phyloP scores from a whole-genome alignment of 2,329 filamentous ascomycete genomes.

The Ascochyta viciae-villosae region DNA sequence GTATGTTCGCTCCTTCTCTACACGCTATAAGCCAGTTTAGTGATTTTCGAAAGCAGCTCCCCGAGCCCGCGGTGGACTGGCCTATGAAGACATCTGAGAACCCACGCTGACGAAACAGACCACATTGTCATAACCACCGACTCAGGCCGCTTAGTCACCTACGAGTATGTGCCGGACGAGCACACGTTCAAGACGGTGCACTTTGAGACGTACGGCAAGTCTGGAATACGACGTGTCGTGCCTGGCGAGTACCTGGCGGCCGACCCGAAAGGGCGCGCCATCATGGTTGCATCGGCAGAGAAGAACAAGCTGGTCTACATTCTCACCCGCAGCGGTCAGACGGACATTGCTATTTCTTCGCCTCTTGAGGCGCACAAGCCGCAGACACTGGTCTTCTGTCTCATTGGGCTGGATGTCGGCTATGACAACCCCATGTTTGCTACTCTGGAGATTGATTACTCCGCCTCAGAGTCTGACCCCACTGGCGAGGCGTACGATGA shows the following conservation, averaged over 20 bases:
- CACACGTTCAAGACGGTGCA: conserved; percentile 90
- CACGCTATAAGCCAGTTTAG: conserved; percentile 52
- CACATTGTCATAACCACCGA: conserved; percentile 95
- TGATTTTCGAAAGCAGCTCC: conserved; percentile 54
- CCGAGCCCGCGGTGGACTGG: conserved; percentile 35
- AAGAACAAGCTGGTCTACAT: conserved; percentile 99
- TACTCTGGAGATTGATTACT: conserved; percentile 91
- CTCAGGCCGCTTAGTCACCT: conserved; percentile 90
- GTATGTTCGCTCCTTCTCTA: conserved; percentile 63
- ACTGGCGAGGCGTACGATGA: conserved; percentile 82
- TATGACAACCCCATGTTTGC: conserved; percentile 98
- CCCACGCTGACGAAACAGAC: conserved; percentile 65
- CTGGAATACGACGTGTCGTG: conserved; percentile 88
- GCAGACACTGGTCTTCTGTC: conserved; percentile 85
- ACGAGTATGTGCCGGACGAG: conserved; percentile 87
- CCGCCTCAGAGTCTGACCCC: conserved; percentile 88
- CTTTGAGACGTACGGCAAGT: conserved; percentile 98
- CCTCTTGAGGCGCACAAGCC: conserved; percentile 95
- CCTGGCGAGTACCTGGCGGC: conserved; percentile 96
- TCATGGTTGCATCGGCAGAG: conserved; percentile 90
- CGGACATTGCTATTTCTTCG: conserved; percentile 94
- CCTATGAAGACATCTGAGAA: conserved; percentile 41
- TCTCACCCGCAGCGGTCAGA: conserved; percentile 91
- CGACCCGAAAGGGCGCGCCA: conserved; percentile 94
- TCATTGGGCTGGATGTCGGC: conserved; percentile 90